These are phyloP conservation scores for Urtica urens DNA, from an alignment of 306 rosid genomes.

Conservation along the genomic window DNA sequence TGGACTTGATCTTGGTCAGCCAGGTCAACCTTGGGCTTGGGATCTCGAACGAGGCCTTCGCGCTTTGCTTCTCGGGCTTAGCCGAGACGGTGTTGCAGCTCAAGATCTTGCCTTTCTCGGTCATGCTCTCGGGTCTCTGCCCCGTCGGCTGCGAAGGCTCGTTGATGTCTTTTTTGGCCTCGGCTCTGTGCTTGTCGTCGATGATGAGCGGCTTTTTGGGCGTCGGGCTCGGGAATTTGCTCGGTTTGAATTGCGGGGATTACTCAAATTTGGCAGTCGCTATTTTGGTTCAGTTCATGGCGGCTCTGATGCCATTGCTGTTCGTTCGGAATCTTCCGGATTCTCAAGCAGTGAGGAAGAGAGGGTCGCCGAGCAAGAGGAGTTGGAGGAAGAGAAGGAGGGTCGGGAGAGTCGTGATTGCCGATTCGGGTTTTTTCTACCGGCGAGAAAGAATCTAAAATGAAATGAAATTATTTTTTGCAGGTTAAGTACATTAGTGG, in stretches of 20 bases:
- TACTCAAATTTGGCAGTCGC: constrained; percentile 62
- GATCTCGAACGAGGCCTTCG: constrained; percentile 51
- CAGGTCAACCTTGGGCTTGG: constrained; percentile 57
- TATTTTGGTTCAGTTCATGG: constrained; percentile 48
- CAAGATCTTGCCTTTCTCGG: constrained; percentile 72
- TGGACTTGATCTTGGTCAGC: constrained; percentile 60
- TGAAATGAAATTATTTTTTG: too few relatives aligned
- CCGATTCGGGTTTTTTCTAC: constrained; percentile 36
- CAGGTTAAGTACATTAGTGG: too few relatives aligned
- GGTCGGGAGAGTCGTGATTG: constrained; percentile 57
- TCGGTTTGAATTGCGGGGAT: constrained; percentile 49
- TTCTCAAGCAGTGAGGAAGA: constrained; percentile 34
- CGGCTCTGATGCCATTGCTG: constrained; percentile 53
- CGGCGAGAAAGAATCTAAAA: constrained; percentile 52
- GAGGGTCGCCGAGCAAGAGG: constrained; percentile 42
- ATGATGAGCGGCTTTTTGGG: constrained; percentile 66
- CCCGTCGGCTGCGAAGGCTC: constrained; percentile 91
- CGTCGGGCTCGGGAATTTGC: constrained; percentile 55
- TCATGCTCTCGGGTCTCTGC: constrained; percentile 50
- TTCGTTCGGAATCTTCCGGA: constrained; percentile 46
- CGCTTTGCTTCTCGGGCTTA: constrained; percentile 64
- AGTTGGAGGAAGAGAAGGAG: constrained; percentile 53
- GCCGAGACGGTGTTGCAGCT: constrained; percentile 72
- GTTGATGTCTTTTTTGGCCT: constrained; percentile 71
- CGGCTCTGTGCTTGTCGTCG: constrained; percentile 56